phyloP scores from a whole-genome alignment of 1,284 basidiomycete genomes.

The Rhodotorula sp. region DNA sequence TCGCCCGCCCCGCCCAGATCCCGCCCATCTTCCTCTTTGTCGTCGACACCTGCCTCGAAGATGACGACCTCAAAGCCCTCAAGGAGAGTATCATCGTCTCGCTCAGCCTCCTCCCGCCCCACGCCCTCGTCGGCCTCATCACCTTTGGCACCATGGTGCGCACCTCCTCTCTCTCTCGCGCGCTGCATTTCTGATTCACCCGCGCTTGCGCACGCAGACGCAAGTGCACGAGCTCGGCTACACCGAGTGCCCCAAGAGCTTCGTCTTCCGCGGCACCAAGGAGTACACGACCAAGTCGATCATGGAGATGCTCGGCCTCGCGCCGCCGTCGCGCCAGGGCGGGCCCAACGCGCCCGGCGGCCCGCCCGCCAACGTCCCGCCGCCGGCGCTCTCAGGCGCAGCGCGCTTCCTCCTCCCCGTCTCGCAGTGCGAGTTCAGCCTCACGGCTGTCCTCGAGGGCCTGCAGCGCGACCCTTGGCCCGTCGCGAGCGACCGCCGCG shows the following conservation, averaged over 20 bases:
- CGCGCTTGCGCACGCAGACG: slow-evolving; percentile 59
- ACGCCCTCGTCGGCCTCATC: slow-evolving; percentile 25
- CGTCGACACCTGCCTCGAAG: slow-evolving; percentile 91
- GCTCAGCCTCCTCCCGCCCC: slow-evolving; percentile 12
- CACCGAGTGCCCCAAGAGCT: slow-evolving; percentile 93
- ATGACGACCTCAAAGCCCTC: slow-evolving; percentile 82
- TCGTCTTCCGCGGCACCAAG: slow-evolving; percentile 99
- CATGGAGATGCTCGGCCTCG: slow-evolving; percentile 96
- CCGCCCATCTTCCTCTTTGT: slow-evolving; percentile 97
- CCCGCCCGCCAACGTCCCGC: slow-evolving; percentile 68
- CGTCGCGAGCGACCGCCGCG: slow-evolving; percentile 90
- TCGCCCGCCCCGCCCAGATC: slow-evolving; percentile 83
- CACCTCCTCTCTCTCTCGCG: background rate
- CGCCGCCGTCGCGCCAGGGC: slow-evolving; percentile 56
- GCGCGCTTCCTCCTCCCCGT: slow-evolving; percentile 92
- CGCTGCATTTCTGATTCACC: background rate
- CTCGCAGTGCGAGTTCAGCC: slow-evolving; percentile 92
- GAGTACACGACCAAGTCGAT: slow-evolving; percentile 97
- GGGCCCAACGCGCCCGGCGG: slow-evolving; percentile 51
- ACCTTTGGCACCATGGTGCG: slow-evolving; percentile 29
- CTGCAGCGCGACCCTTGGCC: slow-evolving; percentile 95
- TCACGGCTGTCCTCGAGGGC: slow-evolving; percentile 89
- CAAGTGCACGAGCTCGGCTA: slow-evolving; percentile 99
- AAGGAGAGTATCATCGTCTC: slow-evolving; percentile 69
- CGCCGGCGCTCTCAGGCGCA: slow-evolving; percentile 76